Evolutionary conservation across 208 protist species (phyloP), one percentile per base, ranked within the genome.

Genomic region (Pavlovales sp.): DNA sequence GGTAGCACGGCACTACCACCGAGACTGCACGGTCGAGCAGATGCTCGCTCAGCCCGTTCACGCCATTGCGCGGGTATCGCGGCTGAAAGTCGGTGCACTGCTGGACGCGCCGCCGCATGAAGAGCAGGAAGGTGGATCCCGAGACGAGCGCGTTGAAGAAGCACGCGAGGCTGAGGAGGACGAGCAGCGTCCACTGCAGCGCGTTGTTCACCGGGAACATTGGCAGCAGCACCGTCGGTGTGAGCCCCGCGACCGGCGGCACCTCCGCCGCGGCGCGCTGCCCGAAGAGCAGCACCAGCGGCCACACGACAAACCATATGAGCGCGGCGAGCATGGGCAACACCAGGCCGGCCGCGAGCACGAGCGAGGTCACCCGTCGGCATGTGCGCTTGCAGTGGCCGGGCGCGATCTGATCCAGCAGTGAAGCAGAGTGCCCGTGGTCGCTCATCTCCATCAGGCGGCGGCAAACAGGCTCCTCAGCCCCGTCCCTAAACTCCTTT

Each of bases 1-100:
- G 42, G 83, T 87, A 87, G 83, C 83, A 87, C 22, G 83, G 83
- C 83, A 87, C 67, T 0, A 87, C 37, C 7, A 87, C 40, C 7
- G 83, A 78, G 67, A 87, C 36, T 0, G 67, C 7, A 11, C 30
- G 37, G 14, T 28, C 67, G 32, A 14, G 30, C 26, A 41, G 22
- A 0, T n/a, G 22, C 36, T 79, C 83, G 38, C 14, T 10, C 14
- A 71, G 14, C 1, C 57, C 57, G 18, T 10, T 32, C 18, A 4
- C 26, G 14, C 14, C 18, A n/a, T n/a, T n/a, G n/a, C n/a, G n/a
- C 14, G 14, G 57, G 57, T 71, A 71, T 2, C 57, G 57, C 57
- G 57, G 57, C 57, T 8, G 7, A 28, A 32, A 71, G 14, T 4
- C 18, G 18, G 14, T 32, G 57, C 57, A 71, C 57, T 71, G 57